These are phyloP conservation scores for Rhododendron ferrugineum DNA, from an alignment of 148 eudicot species.

Conservation along the genomic window DNA sequence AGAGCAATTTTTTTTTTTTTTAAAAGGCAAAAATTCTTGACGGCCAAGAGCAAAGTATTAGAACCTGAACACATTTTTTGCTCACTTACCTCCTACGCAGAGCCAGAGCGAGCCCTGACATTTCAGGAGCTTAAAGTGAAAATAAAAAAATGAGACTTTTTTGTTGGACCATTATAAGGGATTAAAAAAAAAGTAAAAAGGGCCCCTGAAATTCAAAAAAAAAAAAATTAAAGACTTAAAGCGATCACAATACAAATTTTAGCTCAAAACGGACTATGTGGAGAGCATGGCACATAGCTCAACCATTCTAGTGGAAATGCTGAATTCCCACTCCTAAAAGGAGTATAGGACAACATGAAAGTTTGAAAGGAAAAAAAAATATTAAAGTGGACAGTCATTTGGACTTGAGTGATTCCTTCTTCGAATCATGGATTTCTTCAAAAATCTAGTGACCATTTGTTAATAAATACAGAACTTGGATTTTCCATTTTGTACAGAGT, in stretches of 20 bases:
- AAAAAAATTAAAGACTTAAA: too few relatives aligned
- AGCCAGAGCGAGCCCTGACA: background rate
- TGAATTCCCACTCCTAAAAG: slow-evolving; percentile 8
- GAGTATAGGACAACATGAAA: background rate
- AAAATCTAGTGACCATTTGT: background rate
- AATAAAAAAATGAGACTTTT: too few relatives aligned
- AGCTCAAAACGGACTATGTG: too few relatives aligned
- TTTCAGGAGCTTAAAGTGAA: too few relatives aligned
- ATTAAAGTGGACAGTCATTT: background rate
- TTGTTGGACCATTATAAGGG: too few relatives aligned
- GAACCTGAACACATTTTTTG: background rate
- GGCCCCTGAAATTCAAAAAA: too few relatives aligned
- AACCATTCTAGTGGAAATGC: background rate
- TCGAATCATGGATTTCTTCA: background rate
- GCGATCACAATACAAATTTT: too few relatives aligned
- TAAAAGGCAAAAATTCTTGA: too few relatives aligned
- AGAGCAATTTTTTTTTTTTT: too few relatives aligned
- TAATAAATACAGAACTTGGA: background rate
- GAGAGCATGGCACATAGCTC: background rate
- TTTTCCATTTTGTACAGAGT: background rate
- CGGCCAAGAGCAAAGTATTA: background rate
- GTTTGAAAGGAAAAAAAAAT: background rate
- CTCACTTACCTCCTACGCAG: background rate
- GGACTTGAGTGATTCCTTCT: background rate
- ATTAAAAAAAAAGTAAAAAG: too few relatives aligned